Evolutionary conservation across 495 filamentous ascomycete genomes (phyloP), one percentile per base, ranked within the genome.

Genomic region (Annulohypoxylon moriforme): DNA sequence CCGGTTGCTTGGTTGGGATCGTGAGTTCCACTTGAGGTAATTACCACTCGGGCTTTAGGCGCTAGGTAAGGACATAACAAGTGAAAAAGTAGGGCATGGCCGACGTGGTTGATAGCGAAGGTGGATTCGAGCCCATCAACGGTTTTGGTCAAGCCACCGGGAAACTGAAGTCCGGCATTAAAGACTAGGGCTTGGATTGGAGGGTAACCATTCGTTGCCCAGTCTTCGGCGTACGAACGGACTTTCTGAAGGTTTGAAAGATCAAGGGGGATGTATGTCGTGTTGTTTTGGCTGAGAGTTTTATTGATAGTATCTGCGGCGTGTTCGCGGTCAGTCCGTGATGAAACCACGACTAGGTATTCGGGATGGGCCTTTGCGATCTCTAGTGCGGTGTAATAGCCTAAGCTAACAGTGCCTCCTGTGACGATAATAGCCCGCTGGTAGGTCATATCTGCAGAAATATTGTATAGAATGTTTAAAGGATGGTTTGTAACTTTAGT

Each of bases 71-170:
- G 84, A 7, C 89, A 81, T 2, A 93, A 81, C 1, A 92, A 80
- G 66, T 86, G 85, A 6, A 89, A 89, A 22, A 94, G 82, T 10
- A 92, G 82, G 34, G 86, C 86, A 69, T 91, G 90, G 40, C 74
- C 74, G 59, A 74, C 60, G 36, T 76, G 71, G 46, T 49, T 74
- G 56, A 69, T 72, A 5, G 55, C 72, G 52, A 78, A 80, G 16
- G 76, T 78, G 7, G 68, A 18, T 59, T 86, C 85, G 52, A 84
- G 68, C 1, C 81, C 81, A 20, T 85, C 80, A 1, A 63, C 65
- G 0, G 80, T 82, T 49, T 79, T 81, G 3, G 50, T 20, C 7
- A 82, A 50, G 3, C 58, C 57, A 1, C 68, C 64, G 14, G 80
- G 78, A 20, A 84, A 78, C 42, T 86, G 84, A 0, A 84, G 53